phyloP scores from a whole-genome alignment of 2,329 filamentous ascomycete species.

The Aureobasidium pullulans region DNA sequence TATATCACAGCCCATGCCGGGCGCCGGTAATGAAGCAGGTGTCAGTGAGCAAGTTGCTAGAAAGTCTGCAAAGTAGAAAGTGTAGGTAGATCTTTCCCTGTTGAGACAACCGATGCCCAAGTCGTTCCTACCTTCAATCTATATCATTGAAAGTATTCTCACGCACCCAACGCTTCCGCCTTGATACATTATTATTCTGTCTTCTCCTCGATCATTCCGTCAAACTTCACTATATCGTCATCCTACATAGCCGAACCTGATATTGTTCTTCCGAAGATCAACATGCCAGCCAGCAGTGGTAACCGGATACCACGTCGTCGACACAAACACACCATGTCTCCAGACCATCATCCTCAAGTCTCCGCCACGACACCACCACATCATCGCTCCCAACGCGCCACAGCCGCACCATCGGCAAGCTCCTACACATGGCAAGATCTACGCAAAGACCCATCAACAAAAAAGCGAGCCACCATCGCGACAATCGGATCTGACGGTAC shows the following conservation, averaged over 20 bases:
- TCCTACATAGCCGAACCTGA: too few species aligned
- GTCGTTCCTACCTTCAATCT: background rate
- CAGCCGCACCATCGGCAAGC: background rate
- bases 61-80: background rate
- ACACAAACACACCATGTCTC: background rate
- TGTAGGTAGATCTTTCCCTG: background rate
- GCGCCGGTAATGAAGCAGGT: background rate
- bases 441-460: background rate
- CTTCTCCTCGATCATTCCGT: too few species aligned
- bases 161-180: too few species aligned
- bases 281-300: background rate
- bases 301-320: background rate
- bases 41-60: slow-evolving; percentile 2
- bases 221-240: too few species aligned
- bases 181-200: too few species aligned
- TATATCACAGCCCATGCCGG: background rate
- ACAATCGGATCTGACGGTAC: background rate
- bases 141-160: too few species aligned
- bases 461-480: background rate
- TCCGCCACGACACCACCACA: background rate
- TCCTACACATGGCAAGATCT: background rate
- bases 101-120: background rate
- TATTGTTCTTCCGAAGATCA: too few species aligned
- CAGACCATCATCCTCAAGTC: background rate
- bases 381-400: background rate